These are phyloP conservation scores for Rheum nobile DNA, from an alignment of 148 eudicot species.

Conservation along the genomic window DNA sequence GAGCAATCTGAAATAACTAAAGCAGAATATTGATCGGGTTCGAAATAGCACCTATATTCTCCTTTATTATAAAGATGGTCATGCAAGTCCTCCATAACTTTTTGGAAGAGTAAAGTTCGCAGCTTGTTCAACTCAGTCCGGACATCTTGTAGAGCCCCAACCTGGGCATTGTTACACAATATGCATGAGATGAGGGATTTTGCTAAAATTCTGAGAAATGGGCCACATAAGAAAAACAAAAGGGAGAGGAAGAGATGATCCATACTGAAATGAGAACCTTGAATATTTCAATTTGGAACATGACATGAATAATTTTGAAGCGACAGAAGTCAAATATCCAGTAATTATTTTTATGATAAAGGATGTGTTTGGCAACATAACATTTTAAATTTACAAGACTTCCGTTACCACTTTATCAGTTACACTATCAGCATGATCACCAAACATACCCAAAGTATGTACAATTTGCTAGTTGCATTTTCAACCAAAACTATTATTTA, in stretches of 20 bases:
- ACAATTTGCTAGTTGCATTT: background rate
- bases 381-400: background rate
- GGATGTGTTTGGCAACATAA: background rate
- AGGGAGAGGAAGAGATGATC: background rate
- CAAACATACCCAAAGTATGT: background rate
- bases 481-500: background rate
- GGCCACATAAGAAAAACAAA: background rate
- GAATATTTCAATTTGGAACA: background rate
- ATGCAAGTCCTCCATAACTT: slow-evolving; percentile 93
- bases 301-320: background rate
- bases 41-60: slow-evolving; percentile 54
- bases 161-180: slow-evolving; percentile 27
- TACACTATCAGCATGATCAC: background rate
- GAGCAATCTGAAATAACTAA: background rate
- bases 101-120: slow-evolving; percentile 74
- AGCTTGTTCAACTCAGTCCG: slow-evolving; percentile 81
- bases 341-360: background rate
- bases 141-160: slow-evolving; percentile 99
- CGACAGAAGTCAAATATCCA: background rate
- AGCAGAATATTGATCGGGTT: background rate
- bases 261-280: background rate
- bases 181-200: background rate
- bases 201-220: background rate
- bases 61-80: slow-evolving; percentile 95
- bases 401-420: background rate